These are phyloP conservation scores for Sphenostylis stenocarpa DNA, from an alignment of 306 rosid genomes.

Conservation along the genomic window DNA sequence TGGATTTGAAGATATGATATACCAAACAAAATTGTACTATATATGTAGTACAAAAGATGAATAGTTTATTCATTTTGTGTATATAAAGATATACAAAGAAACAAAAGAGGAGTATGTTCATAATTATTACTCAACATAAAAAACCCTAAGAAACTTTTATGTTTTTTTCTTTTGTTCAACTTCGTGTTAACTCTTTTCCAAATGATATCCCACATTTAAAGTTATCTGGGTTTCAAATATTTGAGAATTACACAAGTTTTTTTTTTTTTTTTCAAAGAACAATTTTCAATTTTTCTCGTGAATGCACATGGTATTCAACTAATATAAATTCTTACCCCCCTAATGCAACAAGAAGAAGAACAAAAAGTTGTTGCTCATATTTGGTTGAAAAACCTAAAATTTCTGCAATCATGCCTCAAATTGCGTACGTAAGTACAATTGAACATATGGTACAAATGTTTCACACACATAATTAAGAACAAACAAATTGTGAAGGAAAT, in stretches of 20 bases:
- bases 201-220: background rate
- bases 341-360: background rate
- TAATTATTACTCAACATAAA: background rate
- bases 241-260: background rate
- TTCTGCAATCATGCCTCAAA: background rate
- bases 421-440: background rate
- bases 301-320: background rate
- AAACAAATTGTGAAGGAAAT: slow-evolving; percentile 7
- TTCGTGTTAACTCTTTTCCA: background rate
- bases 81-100: too few species aligned
- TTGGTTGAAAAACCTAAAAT: background rate
- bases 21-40: too few species aligned
- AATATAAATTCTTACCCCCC: background rate
- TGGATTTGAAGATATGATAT: too few species aligned
- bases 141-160: background rate
- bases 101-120: too few species aligned
- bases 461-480: background rate
- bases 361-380: background rate
- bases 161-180: background rate
- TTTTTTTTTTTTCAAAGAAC: background rate
- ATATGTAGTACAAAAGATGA: too few species aligned
- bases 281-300: background rate
- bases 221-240: background rate
- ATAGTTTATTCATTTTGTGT: too few species aligned
- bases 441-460: background rate